Percentiles rank a stretch among this genome's conserved stretches.
Evolutionary conservation across 164 flowering plant genomes (phyloP).

Genomic region (Kingdonia uniflora): DNA sequence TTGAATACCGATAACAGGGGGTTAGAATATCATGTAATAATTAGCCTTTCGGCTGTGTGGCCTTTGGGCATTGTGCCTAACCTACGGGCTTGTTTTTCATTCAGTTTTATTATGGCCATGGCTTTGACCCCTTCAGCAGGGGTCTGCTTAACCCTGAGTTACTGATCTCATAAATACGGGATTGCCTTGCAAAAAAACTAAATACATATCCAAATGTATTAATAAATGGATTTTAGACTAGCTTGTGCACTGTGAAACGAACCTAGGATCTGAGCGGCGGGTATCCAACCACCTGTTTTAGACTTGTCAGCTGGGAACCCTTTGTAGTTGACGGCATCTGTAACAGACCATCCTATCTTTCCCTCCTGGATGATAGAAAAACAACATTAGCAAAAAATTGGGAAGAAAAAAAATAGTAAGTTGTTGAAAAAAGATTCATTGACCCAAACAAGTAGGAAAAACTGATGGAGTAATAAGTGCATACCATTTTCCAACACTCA

Average conservation of each 20-base stretch:
- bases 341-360: slow-evolving; percentile 44
- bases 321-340: slow-evolving; percentile 59
- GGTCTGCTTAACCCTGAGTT: too few species aligned
- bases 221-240: too few species aligned
- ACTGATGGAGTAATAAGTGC: neutral
- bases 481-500: slow-evolving; percentile 18
- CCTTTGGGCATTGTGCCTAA: too few species aligned
- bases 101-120: too few species aligned
- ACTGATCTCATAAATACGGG: too few species aligned
- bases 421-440: neutral
- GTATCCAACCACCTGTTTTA: slow-evolving; percentile 85
- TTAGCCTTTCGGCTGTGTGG: too few species aligned
- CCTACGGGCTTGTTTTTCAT: too few species aligned
- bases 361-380: slow-evolving; percentile 26
- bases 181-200: too few species aligned
- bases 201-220: too few species aligned
- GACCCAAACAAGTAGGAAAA: slow-evolving; percentile 17
- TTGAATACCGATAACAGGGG: too few species aligned
- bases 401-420: neutral
- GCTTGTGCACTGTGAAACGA: slow-evolving; percentile 2
- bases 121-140: too few species aligned
- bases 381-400: slow-evolving; percentile 2
- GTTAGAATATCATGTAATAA: too few species aligned
- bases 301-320: slow-evolving; percentile 70
- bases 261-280: slow-evolving; percentile 79